phyloP scores from a whole-genome alignment of 805 yeast species.

The Lipomyces starkeyi region DNA sequence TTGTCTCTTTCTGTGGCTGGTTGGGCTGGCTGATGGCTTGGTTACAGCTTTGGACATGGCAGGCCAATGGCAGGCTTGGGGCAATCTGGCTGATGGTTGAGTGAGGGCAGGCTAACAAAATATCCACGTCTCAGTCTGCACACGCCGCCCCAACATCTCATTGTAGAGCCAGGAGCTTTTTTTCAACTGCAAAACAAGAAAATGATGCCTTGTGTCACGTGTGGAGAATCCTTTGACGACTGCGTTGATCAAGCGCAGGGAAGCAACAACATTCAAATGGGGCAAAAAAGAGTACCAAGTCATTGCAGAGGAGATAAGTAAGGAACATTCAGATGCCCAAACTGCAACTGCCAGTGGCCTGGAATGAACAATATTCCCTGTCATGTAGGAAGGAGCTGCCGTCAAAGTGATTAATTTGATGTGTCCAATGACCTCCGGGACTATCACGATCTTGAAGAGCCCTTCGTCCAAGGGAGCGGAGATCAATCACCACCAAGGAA shows the following conservation, averaged over 20 bases:
- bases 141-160: neutral
- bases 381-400: slow-evolving; percentile 4
- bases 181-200: neutral
- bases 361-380: neutral
- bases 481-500: too few species aligned
- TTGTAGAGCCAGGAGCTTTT: neutral
- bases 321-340: slow-evolving; percentile 6
- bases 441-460: too few species aligned
- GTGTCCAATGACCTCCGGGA: slow-evolving; percentile 3
- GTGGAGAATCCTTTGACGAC: neutral
- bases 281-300: neutral
- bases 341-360: neutral
- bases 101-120: too few species aligned
- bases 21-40: too few species aligned
- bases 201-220: neutral
- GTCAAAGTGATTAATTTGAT: neutral
- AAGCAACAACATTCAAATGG: neutral
- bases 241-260: slow-evolving; percentile 5
- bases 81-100: too few species aligned
- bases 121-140: too few species aligned
- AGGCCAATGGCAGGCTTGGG: too few species aligned
- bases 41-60: too few species aligned
- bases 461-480: too few species aligned
- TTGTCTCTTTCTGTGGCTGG: too few species aligned
- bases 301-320: neutral